Evolutionary conservation across 192 early-diverging fungal species (phyloP).

Genomic region (Linnemannia schmuckeri): DNA sequence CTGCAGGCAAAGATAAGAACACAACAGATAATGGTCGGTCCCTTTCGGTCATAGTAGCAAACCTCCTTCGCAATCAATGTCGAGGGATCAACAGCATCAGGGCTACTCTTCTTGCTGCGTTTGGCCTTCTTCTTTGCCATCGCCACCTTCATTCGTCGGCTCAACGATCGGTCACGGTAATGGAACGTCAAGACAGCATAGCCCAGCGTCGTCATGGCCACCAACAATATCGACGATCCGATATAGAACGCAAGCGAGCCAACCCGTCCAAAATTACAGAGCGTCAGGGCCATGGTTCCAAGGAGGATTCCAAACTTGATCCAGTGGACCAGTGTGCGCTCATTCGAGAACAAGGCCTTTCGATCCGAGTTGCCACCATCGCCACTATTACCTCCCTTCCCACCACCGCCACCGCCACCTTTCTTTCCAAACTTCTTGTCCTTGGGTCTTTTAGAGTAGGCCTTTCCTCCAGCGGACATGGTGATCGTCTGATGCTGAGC

Average conservation of each 20-base stretch:
- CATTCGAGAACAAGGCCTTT: conserved; percentile 94
- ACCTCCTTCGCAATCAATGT: conserved; percentile 25
- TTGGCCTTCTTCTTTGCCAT: conserved; percentile 74
- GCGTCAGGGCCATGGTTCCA: conserved; percentile 72
- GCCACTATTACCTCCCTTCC: conserved; percentile 6
- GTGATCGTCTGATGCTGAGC: conserved; percentile 9
- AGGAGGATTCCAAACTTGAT: conserved; percentile 81
- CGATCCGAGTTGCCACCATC: conserved; percentile 60
- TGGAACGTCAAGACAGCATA: conserved; percentile 72
- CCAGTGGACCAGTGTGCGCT: conserved; percentile 89
- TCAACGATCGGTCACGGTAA: conserved; percentile 73
- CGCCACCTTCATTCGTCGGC: conserved; percentile 59
- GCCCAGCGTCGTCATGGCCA: conserved; percentile 55
- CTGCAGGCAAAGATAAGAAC: conserved; percentile 73
- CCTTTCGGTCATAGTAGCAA: conserved; percentile 79
- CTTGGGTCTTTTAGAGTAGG: conserved; percentile 20
- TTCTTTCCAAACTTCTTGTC: conserved; percentile 24
- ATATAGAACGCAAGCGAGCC: conserved; percentile 39
- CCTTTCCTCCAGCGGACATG: conserved; percentile 17
- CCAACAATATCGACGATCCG: conserved; percentile 19
- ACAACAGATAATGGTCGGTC: conserved; percentile 77
- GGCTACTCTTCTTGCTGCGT: conserved; percentile 23
- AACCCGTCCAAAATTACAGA: conserved; percentile 79
- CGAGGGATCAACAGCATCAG: neutral
- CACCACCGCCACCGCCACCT: neutral